Evolutionary conservation across 2,329 filamentous ascomycete genomes (phyloP).

Genomic region (Hypoxylon sp.): DNA sequence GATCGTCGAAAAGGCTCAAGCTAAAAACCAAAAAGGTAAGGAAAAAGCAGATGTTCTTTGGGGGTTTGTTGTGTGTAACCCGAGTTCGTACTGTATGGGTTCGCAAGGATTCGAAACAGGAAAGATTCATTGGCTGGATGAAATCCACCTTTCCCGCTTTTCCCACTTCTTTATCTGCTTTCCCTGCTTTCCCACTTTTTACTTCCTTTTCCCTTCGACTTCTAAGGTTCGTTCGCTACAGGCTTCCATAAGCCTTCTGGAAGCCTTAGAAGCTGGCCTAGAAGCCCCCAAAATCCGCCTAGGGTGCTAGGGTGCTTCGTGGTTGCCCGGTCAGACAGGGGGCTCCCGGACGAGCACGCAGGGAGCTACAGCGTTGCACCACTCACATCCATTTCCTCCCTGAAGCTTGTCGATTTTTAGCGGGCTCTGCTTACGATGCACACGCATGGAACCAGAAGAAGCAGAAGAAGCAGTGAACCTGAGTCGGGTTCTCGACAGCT

Average conservation of each 20-base stretch:
- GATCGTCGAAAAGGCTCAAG: constrained; percentile 17
- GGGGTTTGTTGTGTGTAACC: too few species aligned
- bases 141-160: constrained; percentile 34
- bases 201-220: constrained; percentile 19
- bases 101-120: neutral
- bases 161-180: constrained; percentile 31
- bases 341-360: constrained; percentile 35
- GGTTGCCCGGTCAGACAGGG: constrained; percentile 39
- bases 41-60: constrained; percentile 1
- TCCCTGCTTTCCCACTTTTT: constrained; percentile 34
- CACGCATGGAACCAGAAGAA: constrained; percentile 35
- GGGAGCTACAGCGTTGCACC: constrained; percentile 33
- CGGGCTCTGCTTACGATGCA: constrained; percentile 44
- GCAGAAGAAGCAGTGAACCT: constrained; percentile 36
- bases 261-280: constrained; percentile 42
- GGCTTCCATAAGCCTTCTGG: constrained; percentile 47
- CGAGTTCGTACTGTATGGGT: neutral
- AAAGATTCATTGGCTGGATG: constrained; percentile 27
- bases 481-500: constrained; percentile 37
- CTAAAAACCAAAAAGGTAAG: constrained; percentile 15
- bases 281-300: constrained; percentile 32
- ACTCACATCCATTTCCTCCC: constrained; percentile 36
- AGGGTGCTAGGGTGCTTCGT: constrained; percentile 25
- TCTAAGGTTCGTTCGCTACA: constrained; percentile 35
- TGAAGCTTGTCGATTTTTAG: constrained; percentile 34